Conservation (phyloP, 108 stramenopile species). For the Nitzschia sp. region DNA sequence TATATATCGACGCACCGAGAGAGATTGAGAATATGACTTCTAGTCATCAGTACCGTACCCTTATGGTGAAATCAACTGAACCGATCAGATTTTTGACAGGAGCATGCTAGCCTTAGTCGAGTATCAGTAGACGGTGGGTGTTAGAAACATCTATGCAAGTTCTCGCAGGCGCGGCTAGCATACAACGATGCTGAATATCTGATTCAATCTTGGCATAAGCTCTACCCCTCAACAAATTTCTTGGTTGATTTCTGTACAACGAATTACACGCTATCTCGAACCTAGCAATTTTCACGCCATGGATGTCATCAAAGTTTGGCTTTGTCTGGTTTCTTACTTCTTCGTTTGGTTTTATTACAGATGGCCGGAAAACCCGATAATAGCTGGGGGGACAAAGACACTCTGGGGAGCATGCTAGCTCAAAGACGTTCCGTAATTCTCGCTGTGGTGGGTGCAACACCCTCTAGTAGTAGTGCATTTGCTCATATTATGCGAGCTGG, state of each 20-base stretch:
- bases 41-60: conserved; percentile 11
- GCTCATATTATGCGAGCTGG: conserved; percentile 55
- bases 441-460: conserved; percentile 54
- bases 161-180: too few relatives aligned
- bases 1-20: conserved; percentile 17
- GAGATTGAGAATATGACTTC: not conserved
- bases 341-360: conserved; percentile 30
- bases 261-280: too few relatives aligned
- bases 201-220: too few relatives aligned
- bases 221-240: too few relatives aligned
- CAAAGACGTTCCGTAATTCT: conserved; percentile 63
- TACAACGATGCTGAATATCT: too few relatives aligned
- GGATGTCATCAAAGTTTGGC: too few relatives aligned
- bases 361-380: conserved; percentile 31
- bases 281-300: too few relatives aligned
- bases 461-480: conserved; percentile 47
- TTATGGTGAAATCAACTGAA: not conserved
- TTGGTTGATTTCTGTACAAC: too few relatives aligned
- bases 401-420: conserved; percentile 37
- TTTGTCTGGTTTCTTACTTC: not conserved
- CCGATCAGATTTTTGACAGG: not conserved
- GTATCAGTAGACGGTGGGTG: conserved; percentile 26
- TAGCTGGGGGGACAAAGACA: conserved; percentile 20
- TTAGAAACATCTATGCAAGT: not conserved
- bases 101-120: conserved; percentile 39